These are phyloP conservation scores for Tricholoma bakamatsutake DNA, from an alignment of 768 basidiomycete genomes.

Conservation along the genomic window DNA sequence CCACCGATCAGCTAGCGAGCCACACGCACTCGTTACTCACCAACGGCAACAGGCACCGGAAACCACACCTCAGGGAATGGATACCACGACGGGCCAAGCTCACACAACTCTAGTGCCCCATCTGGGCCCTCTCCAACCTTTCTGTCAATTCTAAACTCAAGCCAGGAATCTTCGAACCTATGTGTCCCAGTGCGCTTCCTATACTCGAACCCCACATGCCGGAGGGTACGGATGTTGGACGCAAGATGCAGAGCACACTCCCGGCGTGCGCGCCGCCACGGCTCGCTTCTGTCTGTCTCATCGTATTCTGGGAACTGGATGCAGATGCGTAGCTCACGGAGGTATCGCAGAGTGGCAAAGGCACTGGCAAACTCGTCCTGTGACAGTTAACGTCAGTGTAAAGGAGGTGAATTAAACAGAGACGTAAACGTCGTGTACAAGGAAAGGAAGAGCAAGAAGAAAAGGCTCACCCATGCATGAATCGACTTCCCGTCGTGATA, in stretches of 20 bases:
- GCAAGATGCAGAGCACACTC: slow-evolving; percentile 33
- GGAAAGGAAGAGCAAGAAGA: not conserved
- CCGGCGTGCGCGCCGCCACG: slow-evolving; percentile 25
- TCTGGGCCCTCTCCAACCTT: slow-evolving; percentile 6
- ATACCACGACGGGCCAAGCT: slow-evolving; percentile 32
- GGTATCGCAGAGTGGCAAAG: slow-evolving; percentile 18
- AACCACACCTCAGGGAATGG: slow-evolving; percentile 37
- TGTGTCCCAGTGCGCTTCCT: slow-evolving; percentile 33
- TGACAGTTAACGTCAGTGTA: slow-evolving; percentile 1
- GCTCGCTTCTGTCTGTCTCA: slow-evolving; percentile 25
- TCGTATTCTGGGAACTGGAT: slow-evolving; percentile 35
- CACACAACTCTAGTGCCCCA: slow-evolving; percentile 17
- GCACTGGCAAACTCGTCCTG: slow-evolving; percentile 30
- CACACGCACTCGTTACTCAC: not conserved
- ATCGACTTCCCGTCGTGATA: slow-evolving; percentile 34
- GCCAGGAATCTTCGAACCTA: slow-evolving; percentile 36
- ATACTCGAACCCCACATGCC: slow-evolving; percentile 35
- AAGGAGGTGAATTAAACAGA: not conserved
- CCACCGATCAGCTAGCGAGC: not conserved
- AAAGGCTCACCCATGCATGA: slow-evolving; percentile 31
- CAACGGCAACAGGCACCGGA: slow-evolving; percentile 10
- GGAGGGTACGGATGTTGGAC: slow-evolving; percentile 22
- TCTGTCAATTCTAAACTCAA: slow-evolving; percentile 32
- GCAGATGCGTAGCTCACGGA: slow-evolving; percentile 28
- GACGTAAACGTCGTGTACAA: not conserved